Conservation (phyloP, 2,329 filamentous ascomycete genomes). For the Fulvia fulva region DNA sequence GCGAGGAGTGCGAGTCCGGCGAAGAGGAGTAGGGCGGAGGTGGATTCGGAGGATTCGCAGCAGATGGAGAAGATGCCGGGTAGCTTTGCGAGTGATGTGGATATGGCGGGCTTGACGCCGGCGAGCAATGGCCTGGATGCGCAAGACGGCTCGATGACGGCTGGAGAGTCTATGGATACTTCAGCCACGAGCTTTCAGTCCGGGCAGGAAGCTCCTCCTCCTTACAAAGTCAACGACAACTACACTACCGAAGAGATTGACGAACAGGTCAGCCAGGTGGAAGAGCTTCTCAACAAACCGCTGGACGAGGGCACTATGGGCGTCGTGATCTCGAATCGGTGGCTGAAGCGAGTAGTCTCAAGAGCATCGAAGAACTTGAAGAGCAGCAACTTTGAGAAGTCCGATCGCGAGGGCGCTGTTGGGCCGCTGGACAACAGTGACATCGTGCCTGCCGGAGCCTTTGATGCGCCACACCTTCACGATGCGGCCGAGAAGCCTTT, state of each 20-base stretch:
- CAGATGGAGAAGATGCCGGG: conserved; percentile 10
- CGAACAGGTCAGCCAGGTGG: conserved; percentile 71
- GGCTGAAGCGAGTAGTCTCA: conserved; percentile 71
- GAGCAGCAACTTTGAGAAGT: conserved; percentile 55
- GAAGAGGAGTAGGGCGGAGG: conserved; percentile 53
- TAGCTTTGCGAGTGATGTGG: conserved; percentile 16
- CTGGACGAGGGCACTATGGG: conserved; percentile 69
- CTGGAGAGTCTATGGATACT: conserved; percentile 11
- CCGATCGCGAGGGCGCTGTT: conserved; percentile 59
- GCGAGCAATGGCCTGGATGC: conserved; percentile 5
- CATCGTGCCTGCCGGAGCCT: conserved; percentile 53
- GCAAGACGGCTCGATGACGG: conserved; percentile 9
- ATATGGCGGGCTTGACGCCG: conserved; percentile 21
- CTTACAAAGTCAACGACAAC: conserved; percentile 6
- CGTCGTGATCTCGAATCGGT: conserved; percentile 73
- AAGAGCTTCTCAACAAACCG: conserved; percentile 51
- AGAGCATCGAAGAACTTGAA: conserved; percentile 57
- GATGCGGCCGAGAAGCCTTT: conserved; percentile 44
- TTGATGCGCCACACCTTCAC: conserved; percentile 22
- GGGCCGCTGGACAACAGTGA: conserved; percentile 86
- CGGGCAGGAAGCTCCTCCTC: conserved; percentile 6
- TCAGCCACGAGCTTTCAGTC: conserved; percentile 23
- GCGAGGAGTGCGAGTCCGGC: conserved; percentile 50
- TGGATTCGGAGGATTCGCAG: conserved; percentile 38
- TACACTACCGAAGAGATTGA: conserved; percentile 42